A percentile compares a stretch with the other conserved stretches of the same genome.
phyloP scores from a whole-genome alignment of 257 asterid species.

The Solanum virginianum region DNA sequence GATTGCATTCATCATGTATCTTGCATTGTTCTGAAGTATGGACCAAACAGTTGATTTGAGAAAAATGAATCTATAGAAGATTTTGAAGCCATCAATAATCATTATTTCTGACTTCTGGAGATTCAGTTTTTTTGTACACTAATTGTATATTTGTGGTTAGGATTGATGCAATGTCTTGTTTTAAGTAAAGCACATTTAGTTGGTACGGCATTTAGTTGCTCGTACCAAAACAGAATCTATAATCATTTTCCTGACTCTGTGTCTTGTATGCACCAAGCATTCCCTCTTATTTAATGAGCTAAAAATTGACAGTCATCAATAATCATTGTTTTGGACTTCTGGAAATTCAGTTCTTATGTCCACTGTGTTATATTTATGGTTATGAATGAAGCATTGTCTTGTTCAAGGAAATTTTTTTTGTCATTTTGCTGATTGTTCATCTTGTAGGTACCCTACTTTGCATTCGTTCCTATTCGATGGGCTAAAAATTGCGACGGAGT shows the following conservation, averaged over 20 bases:
- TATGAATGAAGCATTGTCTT: not conserved
- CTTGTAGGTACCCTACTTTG: slow-evolving; percentile 74
- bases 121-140: not conserved
- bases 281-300: slow-evolving; percentile 62
- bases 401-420: not conserved
- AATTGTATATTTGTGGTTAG: not conserved
- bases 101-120: not conserved
- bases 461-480: slow-evolving; percentile 74
- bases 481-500: slow-evolving; percentile 70
- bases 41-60: not conserved
- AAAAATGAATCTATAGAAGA: not conserved
- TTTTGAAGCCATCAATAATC: not conserved
- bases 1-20: not conserved
- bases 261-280: slow-evolving; percentile 78
- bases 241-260: not conserved
- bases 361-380: not conserved
- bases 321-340: not conserved
- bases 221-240: not conserved
- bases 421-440: not conserved
- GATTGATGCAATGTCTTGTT: not conserved
- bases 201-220: not conserved
- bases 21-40: not conserved
- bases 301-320: slow-evolving; percentile 32
- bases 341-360: not conserved
- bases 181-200: not conserved